Conservation (phyloP, 306 rosid genomes). For the Pyrus bretschneideri region DNA sequence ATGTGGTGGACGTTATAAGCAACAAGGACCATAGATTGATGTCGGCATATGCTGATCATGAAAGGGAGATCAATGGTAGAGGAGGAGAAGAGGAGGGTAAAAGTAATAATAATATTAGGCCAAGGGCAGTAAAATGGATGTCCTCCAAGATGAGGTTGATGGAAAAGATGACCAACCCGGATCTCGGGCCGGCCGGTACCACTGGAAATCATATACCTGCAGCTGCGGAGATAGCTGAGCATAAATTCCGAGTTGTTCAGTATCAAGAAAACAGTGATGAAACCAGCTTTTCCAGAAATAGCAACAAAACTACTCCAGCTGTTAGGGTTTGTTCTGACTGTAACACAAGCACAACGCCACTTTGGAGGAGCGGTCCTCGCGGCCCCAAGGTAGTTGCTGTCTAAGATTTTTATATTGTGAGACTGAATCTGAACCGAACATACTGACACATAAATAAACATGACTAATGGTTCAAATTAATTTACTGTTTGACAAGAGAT, state of each 20-base stretch:
- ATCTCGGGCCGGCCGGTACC: background rate
- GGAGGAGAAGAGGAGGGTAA: constrained; percentile 14
- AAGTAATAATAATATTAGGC: constrained; percentile 8
- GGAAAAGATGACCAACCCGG: constrained; percentile 46
- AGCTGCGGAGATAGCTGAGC: background rate
- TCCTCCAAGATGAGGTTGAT: constrained; percentile 70
- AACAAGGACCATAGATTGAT: constrained; percentile 2
- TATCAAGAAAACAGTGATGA: constrained; percentile 21
- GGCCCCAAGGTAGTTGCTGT: constrained; percentile 72
- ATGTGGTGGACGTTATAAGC: constrained; percentile 13
- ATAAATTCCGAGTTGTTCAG: constrained; percentile 11
- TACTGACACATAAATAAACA: background rate
- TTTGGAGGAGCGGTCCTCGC: constrained; percentile 92
- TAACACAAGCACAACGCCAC: constrained; percentile 72
- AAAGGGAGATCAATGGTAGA: background rate
- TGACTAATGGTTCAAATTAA: background rate
- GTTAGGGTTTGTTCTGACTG: constrained; percentile 88
- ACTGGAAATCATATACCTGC: background rate
- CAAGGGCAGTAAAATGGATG: constrained; percentile 55
- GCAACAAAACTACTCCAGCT: background rate
- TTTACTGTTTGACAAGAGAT: background rate
- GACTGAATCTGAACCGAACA: background rate
- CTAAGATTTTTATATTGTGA: background rate
- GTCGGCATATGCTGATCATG: background rate
- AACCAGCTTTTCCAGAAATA: constrained; percentile 17